Evolutionary conservation across 2,329 filamentous ascomycete species (phyloP), one percentile per base, ranked within the genome.

Genomic region (Paraphoma sp.): DNA sequence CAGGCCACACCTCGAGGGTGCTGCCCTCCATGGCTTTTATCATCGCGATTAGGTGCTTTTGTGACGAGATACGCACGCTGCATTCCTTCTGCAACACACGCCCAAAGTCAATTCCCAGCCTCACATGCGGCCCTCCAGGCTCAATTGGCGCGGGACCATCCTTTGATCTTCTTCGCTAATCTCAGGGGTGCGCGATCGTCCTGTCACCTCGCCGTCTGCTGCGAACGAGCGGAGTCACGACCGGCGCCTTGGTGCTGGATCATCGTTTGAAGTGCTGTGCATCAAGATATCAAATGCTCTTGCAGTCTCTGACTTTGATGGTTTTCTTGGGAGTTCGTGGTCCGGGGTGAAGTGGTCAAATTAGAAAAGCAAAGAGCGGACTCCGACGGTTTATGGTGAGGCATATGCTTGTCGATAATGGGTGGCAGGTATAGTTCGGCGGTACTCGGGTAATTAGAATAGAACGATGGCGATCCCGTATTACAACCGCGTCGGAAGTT

Each of bases 101-200:
- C 23, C 23, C 5, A 23, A 23, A 23, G 23, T 23, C 23, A 3
- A 23, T 23, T 23, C 2, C 9, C 52, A 41, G 16, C 40, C 16
- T 29, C 47, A 16, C 29, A 6, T 36, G 33, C 33, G 33, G 9
- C 10, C 14, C 33, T 36, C 14, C 33, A 10, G 3, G 33, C 14
- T 29, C 18, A 29, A 53, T 53, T 53, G 51, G 51, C 16, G 23
- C 53, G 53, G 53, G 36, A 28, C 33, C 14, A 30, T 45, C 10
- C 11, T 28, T 11, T 2, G 53, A 51, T 56, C 36, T 44, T 38
- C 49, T 18, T 57, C 54, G 54, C 54, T 57, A 53, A 57, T 57
- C 54, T 57, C 54, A 57, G 54, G 54, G 54, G 54, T 53, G 28
- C 14, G 17, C 16, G 41, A 31, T 49, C 48, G 7, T 10, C 40